Evolutionary conservation across 108 stramenopile species (phyloP).

Genomic region (Asterionellopsis glacialis): DNA sequence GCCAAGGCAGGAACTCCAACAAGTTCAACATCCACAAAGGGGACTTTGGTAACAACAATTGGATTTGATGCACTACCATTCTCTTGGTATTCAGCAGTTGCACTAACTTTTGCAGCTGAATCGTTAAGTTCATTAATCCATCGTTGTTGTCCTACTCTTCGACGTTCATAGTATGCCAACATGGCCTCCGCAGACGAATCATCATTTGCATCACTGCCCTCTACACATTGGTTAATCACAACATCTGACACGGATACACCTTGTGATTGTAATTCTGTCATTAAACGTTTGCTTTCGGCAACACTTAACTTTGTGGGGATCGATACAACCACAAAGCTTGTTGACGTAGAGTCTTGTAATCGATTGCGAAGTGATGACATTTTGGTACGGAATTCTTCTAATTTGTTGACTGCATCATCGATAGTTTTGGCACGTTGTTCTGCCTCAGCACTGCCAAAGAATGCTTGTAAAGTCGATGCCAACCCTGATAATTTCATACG

Average conservation of each 20-base stretch:
- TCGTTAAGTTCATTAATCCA: conserved; percentile 67
- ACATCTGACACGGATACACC: conserved; percentile 69
- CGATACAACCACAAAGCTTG: conserved; percentile 86
- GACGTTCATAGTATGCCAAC: conserved; percentile 63
- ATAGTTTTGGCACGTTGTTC: conserved; percentile 51
- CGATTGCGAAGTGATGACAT: conserved; percentile 38
- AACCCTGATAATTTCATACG: conserved; percentile 66
- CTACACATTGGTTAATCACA: conserved; percentile 83
- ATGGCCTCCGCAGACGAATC: conserved; percentile 35
- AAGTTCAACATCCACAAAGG: conserved; percentile 83
- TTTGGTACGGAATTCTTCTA: conserved; percentile 69
- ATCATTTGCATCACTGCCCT: conserved; percentile 5
- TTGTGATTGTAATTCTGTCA: conserved; percentile 57
- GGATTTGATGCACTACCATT: conserved; percentile 41
- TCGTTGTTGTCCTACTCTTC: conserved; percentile 59
- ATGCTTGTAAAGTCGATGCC: conserved; percentile 60
- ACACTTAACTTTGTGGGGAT: conserved; percentile 88
- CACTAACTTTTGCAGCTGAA: conserved; percentile 60
- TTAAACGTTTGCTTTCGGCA: conserved; percentile 71
- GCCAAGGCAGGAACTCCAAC: conserved; percentile 79
- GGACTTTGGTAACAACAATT: conserved; percentile 64
- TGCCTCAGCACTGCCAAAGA: conserved; percentile 55
- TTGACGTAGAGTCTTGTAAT: conserved; percentile 42
- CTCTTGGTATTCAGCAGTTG: conserved; percentile 46
- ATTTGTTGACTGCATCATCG: conserved; percentile 56